Evolutionary conservation across 1,139 yeast genomes (phyloP).

Genomic region (Arxiozyma bovina): DNA sequence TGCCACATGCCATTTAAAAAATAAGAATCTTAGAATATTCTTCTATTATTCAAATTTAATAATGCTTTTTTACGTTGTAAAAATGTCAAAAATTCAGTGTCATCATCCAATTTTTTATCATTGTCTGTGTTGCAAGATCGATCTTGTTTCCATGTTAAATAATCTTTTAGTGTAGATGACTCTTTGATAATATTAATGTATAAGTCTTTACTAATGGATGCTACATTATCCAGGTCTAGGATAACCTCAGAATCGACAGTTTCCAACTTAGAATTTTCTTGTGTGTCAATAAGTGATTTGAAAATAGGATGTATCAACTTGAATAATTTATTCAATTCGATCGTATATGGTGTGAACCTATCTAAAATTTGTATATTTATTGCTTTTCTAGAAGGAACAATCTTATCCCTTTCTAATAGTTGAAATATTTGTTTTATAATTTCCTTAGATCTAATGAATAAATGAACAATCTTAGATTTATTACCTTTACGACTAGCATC

Average conservation of each 20-base stretch:
- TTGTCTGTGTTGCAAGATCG: not conserved
- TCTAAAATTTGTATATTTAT: conserved; percentile 5
- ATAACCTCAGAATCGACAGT: not conserved
- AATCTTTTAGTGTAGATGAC: conserved; percentile 8
- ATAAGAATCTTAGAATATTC: conserved; percentile 1
- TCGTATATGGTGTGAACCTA: conserved; percentile 31
- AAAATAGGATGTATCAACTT: not conserved
- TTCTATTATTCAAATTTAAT: conserved; percentile 3
- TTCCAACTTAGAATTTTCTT: not conserved
- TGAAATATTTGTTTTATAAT: conserved; percentile 6
- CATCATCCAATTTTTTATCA: not conserved
- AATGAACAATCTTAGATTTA: conserved; percentile 1
- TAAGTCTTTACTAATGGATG: not conserved
- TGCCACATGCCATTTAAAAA: not conserved
- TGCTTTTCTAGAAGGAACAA: not conserved
- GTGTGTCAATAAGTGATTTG: not conserved
- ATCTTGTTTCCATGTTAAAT: conserved; percentile 7
- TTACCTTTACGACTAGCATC: conserved; percentile 1
- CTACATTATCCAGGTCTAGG: not conserved
- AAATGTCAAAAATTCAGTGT: not conserved
- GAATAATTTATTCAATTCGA: not conserved
- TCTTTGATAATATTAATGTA: conserved; percentile 8
- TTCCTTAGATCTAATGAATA: conserved; percentile 1
- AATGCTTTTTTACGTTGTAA: conserved; percentile 2
- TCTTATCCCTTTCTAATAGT: conserved; percentile 1